These are phyloP conservation scores for Dendrobium chrysotoxum DNA, from an alignment of 106 monocot genomes.

Conservation along the genomic window DNA sequence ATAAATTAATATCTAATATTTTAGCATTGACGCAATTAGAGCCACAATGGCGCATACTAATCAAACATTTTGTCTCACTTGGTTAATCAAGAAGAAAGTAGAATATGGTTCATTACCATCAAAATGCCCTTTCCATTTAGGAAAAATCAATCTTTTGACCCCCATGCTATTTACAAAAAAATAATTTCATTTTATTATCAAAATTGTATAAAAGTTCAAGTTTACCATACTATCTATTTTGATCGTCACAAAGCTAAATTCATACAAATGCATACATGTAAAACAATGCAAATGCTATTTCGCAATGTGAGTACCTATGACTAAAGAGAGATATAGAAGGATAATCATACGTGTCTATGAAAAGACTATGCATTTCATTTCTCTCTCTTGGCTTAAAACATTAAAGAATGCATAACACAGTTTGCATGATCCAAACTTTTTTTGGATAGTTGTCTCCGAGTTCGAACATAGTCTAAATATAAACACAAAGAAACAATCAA, in stretches of 20 bases:
- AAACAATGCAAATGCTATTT: too few species aligned
- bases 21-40: not conserved
- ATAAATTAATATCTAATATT: not conserved
- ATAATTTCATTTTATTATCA: not conserved
- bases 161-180: too few species aligned
- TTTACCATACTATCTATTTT: too few species aligned
- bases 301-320: too few species aligned
- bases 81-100: not conserved
- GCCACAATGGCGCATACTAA: not conserved
- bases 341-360: not conserved
- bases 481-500: not conserved
- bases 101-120: not conserved
- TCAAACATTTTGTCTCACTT: not conserved
- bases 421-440: too few species aligned
- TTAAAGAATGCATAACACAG: not conserved
- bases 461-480: too few species aligned
- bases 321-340: not conserved
- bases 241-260: too few species aligned
- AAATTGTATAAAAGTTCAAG: not conserved
- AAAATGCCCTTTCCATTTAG: not conserved
- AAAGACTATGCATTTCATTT: not conserved
- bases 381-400: not conserved
- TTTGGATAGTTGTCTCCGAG: too few species aligned
- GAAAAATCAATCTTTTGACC: not conserved
- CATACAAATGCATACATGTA: too few species aligned